A percentile compares a stretch with the other conserved stretches of the same genome.
These are phyloP conservation scores for Tulasnella sp. DNA, from an alignment of 768 basidiomycete genomes.

Conservation along the genomic window DNA sequence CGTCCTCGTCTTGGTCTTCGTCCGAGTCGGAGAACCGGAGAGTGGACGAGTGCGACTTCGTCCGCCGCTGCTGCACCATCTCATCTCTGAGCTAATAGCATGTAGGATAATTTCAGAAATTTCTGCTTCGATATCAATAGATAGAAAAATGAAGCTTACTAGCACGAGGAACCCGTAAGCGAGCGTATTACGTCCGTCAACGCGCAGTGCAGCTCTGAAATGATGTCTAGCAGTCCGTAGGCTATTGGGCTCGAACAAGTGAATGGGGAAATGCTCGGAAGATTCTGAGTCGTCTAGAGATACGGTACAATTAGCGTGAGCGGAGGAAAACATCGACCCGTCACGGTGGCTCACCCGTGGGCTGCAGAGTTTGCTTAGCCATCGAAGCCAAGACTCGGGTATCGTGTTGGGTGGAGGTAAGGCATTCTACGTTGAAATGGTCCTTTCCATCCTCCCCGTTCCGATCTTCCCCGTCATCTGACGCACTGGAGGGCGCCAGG, in stretches of 20 bases:
- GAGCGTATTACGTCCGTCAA: constrained; percentile 24
- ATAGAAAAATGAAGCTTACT: neutral
- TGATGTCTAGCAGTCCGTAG: neutral
- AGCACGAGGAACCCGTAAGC: neutral
- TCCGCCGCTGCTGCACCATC: neutral
- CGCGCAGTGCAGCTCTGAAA: neutral
- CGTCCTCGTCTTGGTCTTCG: neutral
- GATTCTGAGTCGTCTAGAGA: neutral
- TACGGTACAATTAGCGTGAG: neutral
- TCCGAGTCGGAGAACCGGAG: neutral
- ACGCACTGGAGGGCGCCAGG: no score
- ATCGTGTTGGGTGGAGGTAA: no score
- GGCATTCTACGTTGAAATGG: no score
- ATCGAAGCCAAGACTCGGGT: no score
- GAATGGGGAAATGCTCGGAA: neutral
- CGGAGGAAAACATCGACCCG: neutral
- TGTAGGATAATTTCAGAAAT: neutral
- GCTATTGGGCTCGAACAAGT: neutral
- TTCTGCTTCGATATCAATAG: neutral
- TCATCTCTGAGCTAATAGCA: neutral
- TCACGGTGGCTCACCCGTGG: neutral
- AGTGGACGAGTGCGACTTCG: neutral
- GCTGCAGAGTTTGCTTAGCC: neutral
- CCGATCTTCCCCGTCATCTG: no score
- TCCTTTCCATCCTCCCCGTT: no score